Conservation (phyloP, 1,139 yeast species). For the Yamadazyma dendronema region DNA sequence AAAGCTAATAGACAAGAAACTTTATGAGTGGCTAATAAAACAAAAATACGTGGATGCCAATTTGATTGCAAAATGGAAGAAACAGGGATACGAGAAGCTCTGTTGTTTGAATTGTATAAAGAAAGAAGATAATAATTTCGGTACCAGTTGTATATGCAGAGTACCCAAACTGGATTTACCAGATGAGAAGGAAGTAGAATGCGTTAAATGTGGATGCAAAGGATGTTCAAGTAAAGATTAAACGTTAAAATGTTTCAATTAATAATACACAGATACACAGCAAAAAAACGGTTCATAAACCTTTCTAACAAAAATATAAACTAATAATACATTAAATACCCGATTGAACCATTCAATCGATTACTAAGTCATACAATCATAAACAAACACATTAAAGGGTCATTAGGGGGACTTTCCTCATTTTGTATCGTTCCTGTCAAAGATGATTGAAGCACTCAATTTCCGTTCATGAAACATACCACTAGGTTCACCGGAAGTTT, state of each 20-base stretch:
- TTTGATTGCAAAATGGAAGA: constrained; percentile 88
- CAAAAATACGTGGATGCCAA: constrained; percentile 67
- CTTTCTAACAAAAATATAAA: constrained; percentile 1
- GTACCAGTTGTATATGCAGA: constrained; percentile 77
- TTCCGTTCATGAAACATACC: constrained; percentile 7
- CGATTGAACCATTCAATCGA: background rate
- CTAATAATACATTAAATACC: constrained; percentile 11
- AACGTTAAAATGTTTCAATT: constrained; percentile 5
- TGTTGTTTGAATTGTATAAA: constrained; percentile 84
- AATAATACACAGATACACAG: constrained; percentile 7
- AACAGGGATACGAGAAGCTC: constrained; percentile 81
- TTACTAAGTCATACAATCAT: background rate
- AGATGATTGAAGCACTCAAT: constrained; percentile 4
- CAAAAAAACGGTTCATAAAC: too few relatives aligned
- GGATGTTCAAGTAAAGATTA: constrained; percentile 87
- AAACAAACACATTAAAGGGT: too few relatives aligned
- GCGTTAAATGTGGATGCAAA: constrained; percentile 85
- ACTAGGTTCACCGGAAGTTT: constrained; percentile 3
- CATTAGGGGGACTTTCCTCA: too few relatives aligned
- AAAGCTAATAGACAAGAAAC: constrained; percentile 60
- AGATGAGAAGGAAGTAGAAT: constrained; percentile 46
- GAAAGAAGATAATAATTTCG: constrained; percentile 59
- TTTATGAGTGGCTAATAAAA: constrained; percentile 76
- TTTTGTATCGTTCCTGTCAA: too few relatives aligned
- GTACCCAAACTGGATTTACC: constrained; percentile 65